phyloP scores from a whole-genome alignment of 1,284 basidiomycete species.

The Malassezia obtusa region DNA sequence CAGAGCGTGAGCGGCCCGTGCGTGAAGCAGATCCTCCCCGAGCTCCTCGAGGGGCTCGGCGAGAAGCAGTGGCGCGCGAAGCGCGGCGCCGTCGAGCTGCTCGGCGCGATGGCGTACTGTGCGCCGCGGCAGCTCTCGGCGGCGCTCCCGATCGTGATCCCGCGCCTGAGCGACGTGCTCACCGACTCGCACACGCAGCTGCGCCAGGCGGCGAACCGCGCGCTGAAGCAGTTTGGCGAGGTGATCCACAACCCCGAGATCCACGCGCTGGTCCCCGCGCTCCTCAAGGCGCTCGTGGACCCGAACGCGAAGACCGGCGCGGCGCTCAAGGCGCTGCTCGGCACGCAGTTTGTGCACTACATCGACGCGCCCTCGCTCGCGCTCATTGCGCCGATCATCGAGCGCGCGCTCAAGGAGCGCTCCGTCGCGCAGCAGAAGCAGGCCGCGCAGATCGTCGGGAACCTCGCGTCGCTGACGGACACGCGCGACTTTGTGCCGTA shows the following conservation, averaged over 20 bases:
- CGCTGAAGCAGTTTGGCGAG: slow-evolving; percentile 93
- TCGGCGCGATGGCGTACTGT: slow-evolving; percentile 98
- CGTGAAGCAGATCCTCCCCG: slow-evolving; percentile 87
- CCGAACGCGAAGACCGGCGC: slow-evolving; percentile 74
- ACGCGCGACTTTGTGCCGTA: slow-evolving; percentile 96
- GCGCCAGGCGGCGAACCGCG: slow-evolving; percentile 80
- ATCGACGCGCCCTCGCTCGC: slow-evolving; percentile 98
- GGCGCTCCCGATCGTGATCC: slow-evolving; percentile 92
- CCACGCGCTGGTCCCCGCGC: slow-evolving; percentile 76
- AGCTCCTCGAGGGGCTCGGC: slow-evolving; percentile 78
- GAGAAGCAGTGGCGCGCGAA: slow-evolving; percentile 99
- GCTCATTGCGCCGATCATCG: slow-evolving; percentile 86
- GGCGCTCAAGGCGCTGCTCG: slow-evolving; percentile 72
- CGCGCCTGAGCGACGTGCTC: slow-evolving; percentile 81
- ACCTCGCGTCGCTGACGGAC: slow-evolving; percentile 80
- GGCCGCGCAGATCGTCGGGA: slow-evolving; percentile 92
- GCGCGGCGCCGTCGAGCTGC: slow-evolving; percentile 92
- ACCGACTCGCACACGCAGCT: slow-evolving; percentile 98
- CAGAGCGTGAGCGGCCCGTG: slow-evolving; percentile 58
- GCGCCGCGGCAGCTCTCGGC: slow-evolving; percentile 88
- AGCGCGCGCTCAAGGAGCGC: slow-evolving; percentile 81
- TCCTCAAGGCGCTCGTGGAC: slow-evolving; percentile 92
- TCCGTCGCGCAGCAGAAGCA: slow-evolving; percentile 90
- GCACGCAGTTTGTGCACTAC: slow-evolving; percentile 95
- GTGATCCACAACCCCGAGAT: slow-evolving; percentile 59